These are phyloP conservation scores for Alnus rubra DNA, from an alignment of 306 rosid species.

Conservation along the genomic window DNA sequence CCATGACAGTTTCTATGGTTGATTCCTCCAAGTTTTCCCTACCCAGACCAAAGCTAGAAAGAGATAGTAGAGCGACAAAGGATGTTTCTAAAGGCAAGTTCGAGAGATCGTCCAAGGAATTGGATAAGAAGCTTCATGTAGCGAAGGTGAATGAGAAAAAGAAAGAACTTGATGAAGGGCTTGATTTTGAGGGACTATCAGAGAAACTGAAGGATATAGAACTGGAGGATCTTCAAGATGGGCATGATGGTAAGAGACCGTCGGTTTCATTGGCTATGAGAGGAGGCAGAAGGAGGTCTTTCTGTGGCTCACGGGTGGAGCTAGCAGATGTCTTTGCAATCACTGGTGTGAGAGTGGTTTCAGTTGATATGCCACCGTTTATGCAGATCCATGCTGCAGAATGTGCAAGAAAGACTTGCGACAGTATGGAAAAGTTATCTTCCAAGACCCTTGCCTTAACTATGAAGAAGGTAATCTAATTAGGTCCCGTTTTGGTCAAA, in stretches of 20 bases:
- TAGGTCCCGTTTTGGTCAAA: neutral
- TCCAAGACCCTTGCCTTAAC: slow-evolving; percentile 85
- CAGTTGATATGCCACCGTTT: slow-evolving; percentile 95
- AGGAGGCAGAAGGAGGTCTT: slow-evolving; percentile 68
- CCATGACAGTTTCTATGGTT: slow-evolving; percentile 55
- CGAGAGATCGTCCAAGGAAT: slow-evolving; percentile 25
- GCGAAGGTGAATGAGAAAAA: slow-evolving; percentile 37
- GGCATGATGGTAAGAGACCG: slow-evolving; percentile 31
- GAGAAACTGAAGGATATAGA: slow-evolving; percentile 37
- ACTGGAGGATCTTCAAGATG: slow-evolving; percentile 20
- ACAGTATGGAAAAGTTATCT: slow-evolving; percentile 91
- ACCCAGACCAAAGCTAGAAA: slow-evolving; percentile 26
- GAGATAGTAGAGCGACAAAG: slow-evolving; percentile 26
- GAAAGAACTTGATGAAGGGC: slow-evolving; percentile 24
- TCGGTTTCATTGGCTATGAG: slow-evolving; percentile 39
- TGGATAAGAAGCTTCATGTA: slow-evolving; percentile 40
- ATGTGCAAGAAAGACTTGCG: slow-evolving; percentile 73
- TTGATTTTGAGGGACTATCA: slow-evolving; percentile 1
- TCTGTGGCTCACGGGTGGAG: slow-evolving; percentile 54
- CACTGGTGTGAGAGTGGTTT: slow-evolving; percentile 74
- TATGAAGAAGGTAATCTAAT: slow-evolving; percentile 66
- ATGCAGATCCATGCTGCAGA: slow-evolving; percentile 99
- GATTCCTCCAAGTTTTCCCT: slow-evolving; percentile 46
- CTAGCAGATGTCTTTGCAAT: slow-evolving; percentile 64
- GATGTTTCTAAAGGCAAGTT: slow-evolving; percentile 38